phyloP scores from a whole-genome alignment of 805 yeast species.

The Yarrowia divulgata region DNA sequence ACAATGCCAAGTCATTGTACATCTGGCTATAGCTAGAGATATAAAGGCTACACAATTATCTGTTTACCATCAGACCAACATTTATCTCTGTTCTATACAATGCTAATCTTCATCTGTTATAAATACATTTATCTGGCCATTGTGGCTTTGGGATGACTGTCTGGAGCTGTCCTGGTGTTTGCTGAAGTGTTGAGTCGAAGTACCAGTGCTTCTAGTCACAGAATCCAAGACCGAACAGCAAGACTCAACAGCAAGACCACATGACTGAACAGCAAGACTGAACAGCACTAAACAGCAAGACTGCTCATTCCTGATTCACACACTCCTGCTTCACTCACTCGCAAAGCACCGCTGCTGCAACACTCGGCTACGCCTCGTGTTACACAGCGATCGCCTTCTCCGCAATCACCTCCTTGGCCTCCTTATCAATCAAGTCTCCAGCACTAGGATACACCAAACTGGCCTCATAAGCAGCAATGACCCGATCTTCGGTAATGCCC shows the following conservation, averaged over 20 bases:
- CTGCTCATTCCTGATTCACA: too few species aligned
- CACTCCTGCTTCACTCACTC: too few species aligned
- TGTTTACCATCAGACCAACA: too few species aligned
- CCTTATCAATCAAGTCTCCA: conserved; percentile 75
- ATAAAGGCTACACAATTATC: too few species aligned
- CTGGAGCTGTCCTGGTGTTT: too few species aligned
- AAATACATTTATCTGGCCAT: conserved; percentile 4
- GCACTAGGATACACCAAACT: conserved; percentile 76
- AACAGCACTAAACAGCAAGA: too few species aligned
- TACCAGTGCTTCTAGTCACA: background rate
- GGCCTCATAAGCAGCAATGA: conserved; percentile 85
- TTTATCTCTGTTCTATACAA: too few species aligned
- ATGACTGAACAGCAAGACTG: background rate
- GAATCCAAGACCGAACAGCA: background rate
- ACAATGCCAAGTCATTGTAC: too few species aligned
- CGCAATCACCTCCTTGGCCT: conserved; percentile 75
- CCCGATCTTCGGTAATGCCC: conserved; percentile 83
- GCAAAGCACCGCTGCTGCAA: too few species aligned
- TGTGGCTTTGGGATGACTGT: too few species aligned
- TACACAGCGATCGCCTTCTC: conserved; percentile 66
- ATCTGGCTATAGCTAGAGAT: too few species aligned
- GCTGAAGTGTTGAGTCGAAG: background rate
- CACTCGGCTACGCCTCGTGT: background rate
- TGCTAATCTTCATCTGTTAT: conserved; percentile 14
- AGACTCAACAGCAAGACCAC: too few species aligned